A percentile compares a stretch with the other conserved stretches of the same genome.
phyloP scores from a whole-genome alignment of 2,329 filamentous ascomycete genomes.

The Aspergillus sp. region DNA sequence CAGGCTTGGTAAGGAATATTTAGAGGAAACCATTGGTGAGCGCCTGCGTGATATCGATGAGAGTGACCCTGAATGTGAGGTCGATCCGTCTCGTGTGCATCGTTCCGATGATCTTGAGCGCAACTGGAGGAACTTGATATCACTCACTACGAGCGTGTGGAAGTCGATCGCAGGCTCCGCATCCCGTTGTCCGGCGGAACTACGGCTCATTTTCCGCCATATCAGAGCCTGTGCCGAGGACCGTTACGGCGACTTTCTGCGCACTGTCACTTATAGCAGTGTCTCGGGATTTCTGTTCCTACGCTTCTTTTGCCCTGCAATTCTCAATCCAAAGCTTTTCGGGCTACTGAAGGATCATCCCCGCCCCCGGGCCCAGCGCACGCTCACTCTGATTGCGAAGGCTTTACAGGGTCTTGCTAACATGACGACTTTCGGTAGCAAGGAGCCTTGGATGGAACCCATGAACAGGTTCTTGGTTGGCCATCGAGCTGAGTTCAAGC shows the following conservation, averaged over 20 bases:
- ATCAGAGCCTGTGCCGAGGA: constrained; percentile 91
- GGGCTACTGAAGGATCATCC: constrained; percentile 82
- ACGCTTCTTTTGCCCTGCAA: constrained; percentile 93
- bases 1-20: constrained; percentile 84
- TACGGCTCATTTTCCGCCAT: constrained; percentile 84
- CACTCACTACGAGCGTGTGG: constrained; percentile 81
- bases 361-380: constrained; percentile 76
- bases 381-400: constrained; percentile 88
- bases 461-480: constrained; percentile 85
- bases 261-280: constrained; percentile 87
- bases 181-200: constrained; percentile 71
- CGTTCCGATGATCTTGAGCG: constrained; percentile 69
- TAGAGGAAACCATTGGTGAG: constrained; percentile 81
- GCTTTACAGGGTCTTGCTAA: constrained; percentile 88
- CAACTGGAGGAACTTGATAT: constrained; percentile 77
- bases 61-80: constrained; percentile 87
- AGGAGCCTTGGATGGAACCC: constrained; percentile 98
- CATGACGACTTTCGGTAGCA: constrained; percentile 85
- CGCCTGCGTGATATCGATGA: constrained; percentile 88
- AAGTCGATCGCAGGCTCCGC: constrained; percentile 75
- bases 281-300: constrained; percentile 94
- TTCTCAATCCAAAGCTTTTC: constrained; percentile 91
- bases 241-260: constrained; percentile 86
- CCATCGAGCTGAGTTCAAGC: constrained; percentile 76
- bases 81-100: constrained; percentile 78